phyloP scores from a whole-genome alignment of 495 filamentous ascomycete species.

The Penicilliopsis zonata region DNA sequence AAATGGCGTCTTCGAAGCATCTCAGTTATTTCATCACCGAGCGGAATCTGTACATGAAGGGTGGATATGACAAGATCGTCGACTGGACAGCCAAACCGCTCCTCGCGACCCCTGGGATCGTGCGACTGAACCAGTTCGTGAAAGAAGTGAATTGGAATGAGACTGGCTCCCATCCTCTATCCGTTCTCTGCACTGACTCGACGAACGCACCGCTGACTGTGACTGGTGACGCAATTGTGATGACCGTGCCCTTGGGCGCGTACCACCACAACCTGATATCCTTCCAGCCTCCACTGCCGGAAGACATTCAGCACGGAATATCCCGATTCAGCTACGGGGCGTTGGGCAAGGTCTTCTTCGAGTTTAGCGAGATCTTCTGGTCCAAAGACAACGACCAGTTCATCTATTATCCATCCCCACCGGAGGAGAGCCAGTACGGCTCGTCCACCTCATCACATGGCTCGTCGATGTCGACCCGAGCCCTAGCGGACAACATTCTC shows the following conservation, averaged over 20 bases:
- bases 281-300: conserved; percentile 13
- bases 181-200: conserved; percentile 8
- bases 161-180: conserved; percentile 4
- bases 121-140: conserved; percentile 11
- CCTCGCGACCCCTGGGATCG: conserved; percentile 4
- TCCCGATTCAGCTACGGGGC: conserved; percentile 12
- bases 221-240: conserved; percentile 10
- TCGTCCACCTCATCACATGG: conserved; percentile 3
- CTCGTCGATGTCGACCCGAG: conserved; percentile 6
- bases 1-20: conserved; percentile 13
- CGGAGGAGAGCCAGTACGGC: conserved; percentile 4
- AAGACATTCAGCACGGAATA: conserved; percentile 13
- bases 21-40: conserved; percentile 14
- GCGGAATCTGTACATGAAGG: conserved; percentile 16
- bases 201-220: conserved; percentile 2
- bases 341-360: conserved; percentile 15
- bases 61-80: conserved; percentile 15
- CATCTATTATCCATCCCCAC: conserved; percentile 14
- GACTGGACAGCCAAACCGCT: conserved; percentile 11
- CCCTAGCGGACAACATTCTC: conserved; percentile 11
- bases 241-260: conserved; percentile 11
- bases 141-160: conserved; percentile 11
- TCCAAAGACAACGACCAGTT: conserved; percentile 15
- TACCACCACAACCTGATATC: conserved; percentile 14
- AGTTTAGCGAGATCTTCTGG: conserved; percentile 15